Base-by-base conservation (phyloP, 768 basidiomycete genomes). In the Clitopilus passeckerianus region DNA sequence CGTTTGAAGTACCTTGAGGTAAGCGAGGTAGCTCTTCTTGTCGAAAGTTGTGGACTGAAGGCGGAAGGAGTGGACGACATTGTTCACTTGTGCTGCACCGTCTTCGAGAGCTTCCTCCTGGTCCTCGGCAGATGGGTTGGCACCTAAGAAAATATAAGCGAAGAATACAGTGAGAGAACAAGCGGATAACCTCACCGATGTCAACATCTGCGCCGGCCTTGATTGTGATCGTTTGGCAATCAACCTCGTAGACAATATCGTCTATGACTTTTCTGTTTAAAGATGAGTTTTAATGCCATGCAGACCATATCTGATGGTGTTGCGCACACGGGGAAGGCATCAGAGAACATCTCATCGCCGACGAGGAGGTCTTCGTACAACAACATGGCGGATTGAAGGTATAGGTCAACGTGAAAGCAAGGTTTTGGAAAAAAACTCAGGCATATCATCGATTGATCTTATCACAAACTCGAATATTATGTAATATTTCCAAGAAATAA, bases 61-160 rank as follows among this genome's bases (percentile, higher is more conserved):
- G 66, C 95, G 90, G 87, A 95, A 95, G 41, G 94, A 94, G 79
- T 93, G 76, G 56, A 86, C 86, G 64, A 98, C 81, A 74, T 98
- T 93, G 88, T 95, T 98, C 70, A 96, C 89, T 59, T 77, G 77
- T 14, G 54, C 5, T n/a, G 84, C 78, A 62, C 91, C 92, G 0
- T 91, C 90, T 72, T 94, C 95, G 58, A 95, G 72, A 24, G 77
- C 79, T 57, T 98, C 97, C 0, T 85, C 86, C 53, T 76, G 76
- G 56, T 97, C 96, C 76, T 98, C 96, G 6, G 86, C 78, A 50
- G 95, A 98, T 41, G 95, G 90, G 75, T 98, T 96, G 59, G 90
- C 94, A 71, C 95, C 93, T 95, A 64, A 10, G 58, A 34, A 43
- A 5, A 35, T 30, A 7, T 55, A 30, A 41, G 16, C 44, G 34